A percentile compares a stretch with the other conserved stretches of the same genome.
Evolutionary conservation across 441 rosid genomes (phyloP).

Genomic region (Eugenia klotzschiana): DNA sequence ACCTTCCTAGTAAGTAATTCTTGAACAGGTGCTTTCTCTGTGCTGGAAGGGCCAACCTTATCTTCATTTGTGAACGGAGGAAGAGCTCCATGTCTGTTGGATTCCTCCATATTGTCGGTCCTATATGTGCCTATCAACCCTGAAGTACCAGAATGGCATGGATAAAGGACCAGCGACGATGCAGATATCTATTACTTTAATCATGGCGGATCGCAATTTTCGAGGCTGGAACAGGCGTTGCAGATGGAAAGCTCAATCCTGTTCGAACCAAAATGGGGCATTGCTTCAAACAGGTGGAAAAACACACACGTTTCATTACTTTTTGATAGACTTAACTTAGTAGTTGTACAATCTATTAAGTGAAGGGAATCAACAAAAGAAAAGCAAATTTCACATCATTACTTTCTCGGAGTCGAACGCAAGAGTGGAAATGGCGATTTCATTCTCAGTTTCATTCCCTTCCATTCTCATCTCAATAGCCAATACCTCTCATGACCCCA

Average conservation of each 20-base stretch:
- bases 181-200: background rate
- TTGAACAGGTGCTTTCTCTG: slow-evolving; percentile 1
- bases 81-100: slow-evolving; percentile 1
- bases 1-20: slow-evolving; percentile 8
- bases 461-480: background rate
- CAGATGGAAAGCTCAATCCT: background rate
- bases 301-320: background rate
- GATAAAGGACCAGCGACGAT: background rate
- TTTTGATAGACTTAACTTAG: background rate
- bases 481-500: background rate
- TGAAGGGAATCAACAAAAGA: background rate
- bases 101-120: slow-evolving; percentile 11
- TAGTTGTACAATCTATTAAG: background rate
- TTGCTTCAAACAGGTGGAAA: background rate
- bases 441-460: background rate
- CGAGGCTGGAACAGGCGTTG: background rate
- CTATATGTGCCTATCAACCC: background rate
- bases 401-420: background rate
- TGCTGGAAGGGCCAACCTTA: slow-evolving; percentile 1
- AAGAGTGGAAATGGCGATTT: background rate
- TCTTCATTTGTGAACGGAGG: background rate
- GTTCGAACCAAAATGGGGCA: background rate
- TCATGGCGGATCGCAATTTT: background rate
- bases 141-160: background rate
- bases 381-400: background rate